phyloP scores from a whole-genome alignment of 169 alveolate species.

The Eimeria necatrix region DNA sequence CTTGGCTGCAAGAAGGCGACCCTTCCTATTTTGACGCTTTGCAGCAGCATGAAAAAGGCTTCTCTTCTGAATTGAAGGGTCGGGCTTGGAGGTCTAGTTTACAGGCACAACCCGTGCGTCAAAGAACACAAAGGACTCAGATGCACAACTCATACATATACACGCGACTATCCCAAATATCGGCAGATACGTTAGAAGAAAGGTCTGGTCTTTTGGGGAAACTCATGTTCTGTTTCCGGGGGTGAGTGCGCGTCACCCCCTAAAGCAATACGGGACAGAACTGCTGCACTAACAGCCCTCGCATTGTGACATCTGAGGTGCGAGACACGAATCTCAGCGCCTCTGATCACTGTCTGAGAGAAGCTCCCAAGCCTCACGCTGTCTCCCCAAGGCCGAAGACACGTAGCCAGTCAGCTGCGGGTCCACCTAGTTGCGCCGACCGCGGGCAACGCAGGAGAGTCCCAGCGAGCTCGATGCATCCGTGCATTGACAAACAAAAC shows the following conservation, averaged over 20 bases:
- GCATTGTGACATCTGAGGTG: neutral
- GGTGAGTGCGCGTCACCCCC: neutral
- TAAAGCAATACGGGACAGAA: conserved; percentile 9
- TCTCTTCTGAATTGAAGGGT: neutral
- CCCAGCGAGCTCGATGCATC: conserved; percentile 15
- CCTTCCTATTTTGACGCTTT: neutral
- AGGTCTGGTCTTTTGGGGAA: no score
- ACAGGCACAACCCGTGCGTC: no score
- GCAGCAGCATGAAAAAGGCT: conserved; percentile 18
- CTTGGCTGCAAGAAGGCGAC: neutral
- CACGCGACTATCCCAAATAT: neutral
- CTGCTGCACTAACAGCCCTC: conserved; percentile 20
- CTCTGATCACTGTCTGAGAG: conserved; percentile 12
- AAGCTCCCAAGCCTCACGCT: neutral
- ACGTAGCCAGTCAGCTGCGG: conserved; percentile 1
- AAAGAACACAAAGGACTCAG: no score
- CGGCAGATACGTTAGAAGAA: neutral
- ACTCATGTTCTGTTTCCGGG: neutral
- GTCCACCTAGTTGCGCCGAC: neutral
- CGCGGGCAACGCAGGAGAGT: neutral
- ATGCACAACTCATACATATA: neutral
- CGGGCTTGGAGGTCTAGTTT: neutral
- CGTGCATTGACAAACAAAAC: neutral
- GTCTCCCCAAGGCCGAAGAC: neutral
- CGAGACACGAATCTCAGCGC: conserved; percentile 14